phyloP scores from a whole-genome alignment of 148 eudicot genomes.

The Beta vulgaris region DNA sequence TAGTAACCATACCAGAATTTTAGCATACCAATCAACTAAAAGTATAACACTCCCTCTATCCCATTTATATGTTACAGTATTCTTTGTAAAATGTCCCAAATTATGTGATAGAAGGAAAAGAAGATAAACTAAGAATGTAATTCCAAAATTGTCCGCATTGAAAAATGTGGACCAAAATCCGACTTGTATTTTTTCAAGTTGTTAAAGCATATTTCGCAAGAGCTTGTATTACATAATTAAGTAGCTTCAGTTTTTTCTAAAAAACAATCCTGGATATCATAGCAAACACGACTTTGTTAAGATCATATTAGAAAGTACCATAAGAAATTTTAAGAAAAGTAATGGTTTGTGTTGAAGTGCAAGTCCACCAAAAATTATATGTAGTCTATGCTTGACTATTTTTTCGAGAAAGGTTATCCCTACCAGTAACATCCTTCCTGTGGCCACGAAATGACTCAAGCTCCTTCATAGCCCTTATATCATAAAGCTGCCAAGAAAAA shows the following conservation, averaged over 20 bases:
- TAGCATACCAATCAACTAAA: background rate
- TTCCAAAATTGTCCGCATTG: background rate
- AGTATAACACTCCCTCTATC: background rate
- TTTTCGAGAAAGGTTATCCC: conserved; percentile 8
- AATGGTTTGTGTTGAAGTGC: too few species aligned
- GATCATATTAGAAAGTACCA: too few species aligned
- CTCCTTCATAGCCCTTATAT: conserved; percentile 98
- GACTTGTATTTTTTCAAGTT: background rate
- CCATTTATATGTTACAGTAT: background rate
- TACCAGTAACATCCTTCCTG: conserved; percentile 90
- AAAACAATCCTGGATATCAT: too few species aligned
- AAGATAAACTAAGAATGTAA: background rate
- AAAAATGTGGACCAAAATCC: background rate
- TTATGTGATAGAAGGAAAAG: background rate
- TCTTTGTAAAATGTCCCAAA: background rate
- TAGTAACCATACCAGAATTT: too few species aligned
- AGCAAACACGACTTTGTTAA: too few species aligned
- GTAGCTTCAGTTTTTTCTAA: background rate
- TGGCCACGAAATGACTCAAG: conserved; percentile 97
- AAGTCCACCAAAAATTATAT: background rate
- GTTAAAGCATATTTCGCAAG: background rate
- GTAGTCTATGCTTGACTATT: background rate
- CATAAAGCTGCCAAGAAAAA: conserved; percentile 67
- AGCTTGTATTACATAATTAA: background rate
- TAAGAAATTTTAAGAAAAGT: too few species aligned